Conservation (phyloP, 108 stramenopile species). For the Schizochytrium sp. region DNA sequence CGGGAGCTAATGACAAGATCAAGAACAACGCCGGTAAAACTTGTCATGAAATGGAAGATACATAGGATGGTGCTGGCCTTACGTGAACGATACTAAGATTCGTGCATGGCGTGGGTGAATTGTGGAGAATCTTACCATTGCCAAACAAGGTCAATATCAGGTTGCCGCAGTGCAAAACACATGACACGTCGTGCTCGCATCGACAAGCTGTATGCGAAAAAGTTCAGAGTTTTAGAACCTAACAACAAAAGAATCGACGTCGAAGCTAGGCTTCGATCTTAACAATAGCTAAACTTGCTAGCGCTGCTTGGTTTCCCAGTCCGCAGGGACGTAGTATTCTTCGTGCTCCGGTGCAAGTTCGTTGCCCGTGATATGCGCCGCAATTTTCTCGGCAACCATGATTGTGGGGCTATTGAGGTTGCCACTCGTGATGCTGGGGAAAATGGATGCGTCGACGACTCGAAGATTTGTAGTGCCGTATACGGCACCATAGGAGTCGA, state of each 20-base stretch:
- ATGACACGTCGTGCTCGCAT: too few relatives aligned
- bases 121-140: too few relatives aligned
- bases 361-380: not conserved
- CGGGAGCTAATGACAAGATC: not conserved
- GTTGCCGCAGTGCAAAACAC: too few relatives aligned
- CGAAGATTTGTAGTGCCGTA: not conserved
- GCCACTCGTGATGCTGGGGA: conserved; percentile 21
- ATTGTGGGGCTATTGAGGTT: conserved; percentile 21
- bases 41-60: not conserved
- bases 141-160: too few relatives aligned
- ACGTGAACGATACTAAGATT: too few relatives aligned
- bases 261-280: too few relatives aligned
- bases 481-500: not conserved
- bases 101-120: too few relatives aligned
- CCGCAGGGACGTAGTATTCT: not conserved
- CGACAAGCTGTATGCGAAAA: too few relatives aligned
- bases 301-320: conserved; percentile 14
- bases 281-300: not conserved
- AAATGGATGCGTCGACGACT: conserved; percentile 17
- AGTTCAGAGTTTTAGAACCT: too few relatives aligned
- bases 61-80: too few relatives aligned
- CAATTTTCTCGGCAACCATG: conserved; percentile 29
- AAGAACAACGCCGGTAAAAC: not conserved
- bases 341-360: not conserved
- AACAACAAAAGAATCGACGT: too few relatives aligned